These are phyloP conservation scores for Orbilia oligospora DNA, from an alignment of 2,329 filamentous ascomycete species.

Conservation along the genomic window DNA sequence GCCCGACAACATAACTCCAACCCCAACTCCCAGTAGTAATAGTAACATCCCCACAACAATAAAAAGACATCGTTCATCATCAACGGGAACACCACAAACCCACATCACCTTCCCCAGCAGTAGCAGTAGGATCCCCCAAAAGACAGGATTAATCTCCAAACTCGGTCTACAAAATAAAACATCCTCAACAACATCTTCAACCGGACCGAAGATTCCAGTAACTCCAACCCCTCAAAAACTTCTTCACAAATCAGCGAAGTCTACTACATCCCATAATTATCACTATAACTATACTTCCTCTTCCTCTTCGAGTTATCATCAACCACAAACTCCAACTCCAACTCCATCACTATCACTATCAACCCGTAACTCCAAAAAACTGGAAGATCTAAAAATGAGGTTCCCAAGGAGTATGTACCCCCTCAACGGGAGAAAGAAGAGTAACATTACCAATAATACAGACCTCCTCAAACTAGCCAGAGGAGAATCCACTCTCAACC, in stretches of 20 bases:
- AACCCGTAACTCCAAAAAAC: conserved; percentile 1
- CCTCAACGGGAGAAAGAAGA: background rate
- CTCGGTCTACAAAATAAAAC: background rate
- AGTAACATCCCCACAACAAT: background rate
- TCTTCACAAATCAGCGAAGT: conserved; percentile 49
- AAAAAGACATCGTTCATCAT: background rate
- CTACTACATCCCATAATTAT: background rate
- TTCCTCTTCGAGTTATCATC: too few species aligned
- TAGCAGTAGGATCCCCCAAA: background rate
- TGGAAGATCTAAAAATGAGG: conserved; percentile 23
- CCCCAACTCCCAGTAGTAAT: background rate
- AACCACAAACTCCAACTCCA: background rate
- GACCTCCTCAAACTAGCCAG: background rate
- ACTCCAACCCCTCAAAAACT: conserved; percentile 43
- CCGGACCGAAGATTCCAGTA: background rate
- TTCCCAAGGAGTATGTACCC: conserved; percentile 44
- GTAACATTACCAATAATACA: background rate
- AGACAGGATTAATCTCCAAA: background rate
- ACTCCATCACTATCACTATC: too few species aligned
- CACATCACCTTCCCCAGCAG: background rate
- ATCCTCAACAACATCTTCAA: background rate
- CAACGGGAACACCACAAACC: background rate
- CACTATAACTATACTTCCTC: background rate
- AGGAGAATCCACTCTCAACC: too few species aligned
- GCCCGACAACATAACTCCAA: too few species aligned